phyloP scores from a whole-genome alignment of 2,329 filamentous ascomycete species.

The Colletotrichum musae region DNA sequence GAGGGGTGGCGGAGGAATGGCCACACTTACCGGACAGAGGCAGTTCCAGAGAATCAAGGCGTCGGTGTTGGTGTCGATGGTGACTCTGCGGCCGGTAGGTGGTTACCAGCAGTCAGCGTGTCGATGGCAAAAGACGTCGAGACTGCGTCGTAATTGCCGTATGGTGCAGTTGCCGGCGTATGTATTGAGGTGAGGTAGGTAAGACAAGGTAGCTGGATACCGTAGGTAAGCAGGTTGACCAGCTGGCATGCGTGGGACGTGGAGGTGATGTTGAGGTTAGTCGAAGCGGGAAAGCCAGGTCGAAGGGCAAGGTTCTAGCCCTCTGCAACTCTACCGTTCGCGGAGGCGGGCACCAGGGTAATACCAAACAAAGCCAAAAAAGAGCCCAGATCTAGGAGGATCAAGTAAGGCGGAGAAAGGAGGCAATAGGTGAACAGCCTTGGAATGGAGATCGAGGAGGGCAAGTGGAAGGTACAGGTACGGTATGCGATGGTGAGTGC shows the following conservation, averaged over 20 bases:
- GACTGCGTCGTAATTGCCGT: neutral
- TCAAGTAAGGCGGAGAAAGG: neutral
- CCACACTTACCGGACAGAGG: constrained; percentile 29
- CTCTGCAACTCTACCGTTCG: constrained; percentile 13
- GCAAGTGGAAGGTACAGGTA: neutral
- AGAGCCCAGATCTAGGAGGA: neutral
- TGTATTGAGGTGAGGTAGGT: neutral
- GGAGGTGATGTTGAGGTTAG: neutral
- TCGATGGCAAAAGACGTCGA: constrained; percentile 17
- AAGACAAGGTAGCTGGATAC: neutral
- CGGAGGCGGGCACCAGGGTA: neutral
- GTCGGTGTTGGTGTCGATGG: neutral
- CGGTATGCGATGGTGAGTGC: neutral
- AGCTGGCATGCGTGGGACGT: constrained; percentile 2
- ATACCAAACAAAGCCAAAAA: neutral
- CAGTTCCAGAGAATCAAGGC: constrained; percentile 20
- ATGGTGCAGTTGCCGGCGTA: neutral
- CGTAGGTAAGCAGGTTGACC: neutral
- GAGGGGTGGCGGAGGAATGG: constrained; percentile 13
- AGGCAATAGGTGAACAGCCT: too few relatives aligned
- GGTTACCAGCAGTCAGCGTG: neutral
- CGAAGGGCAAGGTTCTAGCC: constrained; percentile 1
- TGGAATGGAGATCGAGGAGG: too few relatives aligned
- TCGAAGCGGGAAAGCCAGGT: neutral
- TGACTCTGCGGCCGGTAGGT: neutral